Evolutionary conservation across 2,329 filamentous ascomycete species (phyloP).

Genomic region (Fusarium cyanostomum): DNA sequence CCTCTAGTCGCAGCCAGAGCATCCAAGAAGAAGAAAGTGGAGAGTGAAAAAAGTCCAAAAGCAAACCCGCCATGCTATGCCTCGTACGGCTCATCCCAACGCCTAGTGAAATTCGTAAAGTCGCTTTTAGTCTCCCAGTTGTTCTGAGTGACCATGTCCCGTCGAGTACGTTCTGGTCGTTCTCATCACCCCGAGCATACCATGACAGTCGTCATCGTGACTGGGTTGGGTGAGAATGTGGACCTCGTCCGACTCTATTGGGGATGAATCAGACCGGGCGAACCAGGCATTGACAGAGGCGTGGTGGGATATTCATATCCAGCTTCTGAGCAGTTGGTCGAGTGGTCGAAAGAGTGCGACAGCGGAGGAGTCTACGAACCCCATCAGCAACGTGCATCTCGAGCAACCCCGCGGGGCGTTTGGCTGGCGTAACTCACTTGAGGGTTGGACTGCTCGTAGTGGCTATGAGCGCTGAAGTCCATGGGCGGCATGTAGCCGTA

Average conservation of each 20-base stretch:
- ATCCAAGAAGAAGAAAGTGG: slow-evolving; percentile 32
- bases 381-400: slow-evolving; percentile 60
- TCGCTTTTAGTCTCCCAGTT: slow-evolving; percentile 14
- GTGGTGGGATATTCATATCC: slow-evolving; percentile 74
- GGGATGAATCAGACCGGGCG: slow-evolving; percentile 62
- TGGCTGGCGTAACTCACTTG: slow-evolving; percentile 73
- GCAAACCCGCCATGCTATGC: slow-evolving; percentile 39
- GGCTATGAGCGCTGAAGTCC: slow-evolving; percentile 67
- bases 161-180: neutral
- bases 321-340: slow-evolving; percentile 68
- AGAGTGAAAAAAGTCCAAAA: slow-evolving; percentile 35
- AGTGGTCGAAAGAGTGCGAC: slow-evolving; percentile 77
- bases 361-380: slow-evolving; percentile 76
- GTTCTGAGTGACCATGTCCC: slow-evolving; percentile 6
- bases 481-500: slow-evolving; percentile 73
- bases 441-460: slow-evolving; percentile 75
- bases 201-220: neutral
- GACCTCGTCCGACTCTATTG: slow-evolving; percentile 17
- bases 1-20: slow-evolving; percentile 9
- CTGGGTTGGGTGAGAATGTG: neutral
- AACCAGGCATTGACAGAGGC: slow-evolving; percentile 77
- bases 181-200: neutral
- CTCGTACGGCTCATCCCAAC: slow-evolving; percentile 34
- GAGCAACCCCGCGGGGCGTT: slow-evolving; percentile 50
- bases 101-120: slow-evolving; percentile 37